Base-by-base conservation (phyloP, 352 stramenopile species). In the Albugo candida region DNA sequence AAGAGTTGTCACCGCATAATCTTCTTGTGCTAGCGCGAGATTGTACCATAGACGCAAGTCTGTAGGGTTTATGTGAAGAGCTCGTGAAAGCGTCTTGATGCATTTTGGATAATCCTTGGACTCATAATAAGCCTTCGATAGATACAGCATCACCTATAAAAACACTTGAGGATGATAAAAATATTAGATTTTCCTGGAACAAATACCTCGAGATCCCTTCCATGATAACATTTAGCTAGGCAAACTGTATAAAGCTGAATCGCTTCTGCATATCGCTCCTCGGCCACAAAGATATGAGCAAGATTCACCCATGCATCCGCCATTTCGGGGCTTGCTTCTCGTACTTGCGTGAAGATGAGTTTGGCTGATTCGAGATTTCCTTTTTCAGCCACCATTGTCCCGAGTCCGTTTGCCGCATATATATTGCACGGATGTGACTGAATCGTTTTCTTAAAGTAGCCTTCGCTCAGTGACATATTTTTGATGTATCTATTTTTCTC, bases 301-400 rank as follows among this genome's bases (percentile, higher is more conserved):
- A 98, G 71, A 63, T 98, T 98, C 61, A 98, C 84, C 61, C 93
- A 95, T 11, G 89, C 79, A 58, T 97, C 93, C 0, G 87, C 81
- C 67, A 97, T 95, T 51, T 97, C 94, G 0, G 86, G 85, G 47
- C 82, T 96, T 3, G 93, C 83, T 67, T 98, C 92, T 55, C 94
- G 73, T 11, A 98, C 92, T 52, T 92, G 76, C n/a, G 80, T 82
- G 57, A 98, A 98, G 49, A 97, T 88, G 56, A 95, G 84, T 55
- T 97, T 97, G 10, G 91, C 89, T 45, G 96, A 78, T 47, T 97
- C 87, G 20, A 98, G 81, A 49, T 97, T 95, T 17, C 83, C 93
- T 60, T 97, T 97, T 62, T 98, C 94, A 5, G 94, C 94, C 62
- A 98, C 79, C 61, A 98, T 94, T 58, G 96, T 97, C 14, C 94